Evolutionary conservation across 2,329 filamentous ascomycete species (phyloP).

Genomic region (Aspergillus ustus): DNA sequence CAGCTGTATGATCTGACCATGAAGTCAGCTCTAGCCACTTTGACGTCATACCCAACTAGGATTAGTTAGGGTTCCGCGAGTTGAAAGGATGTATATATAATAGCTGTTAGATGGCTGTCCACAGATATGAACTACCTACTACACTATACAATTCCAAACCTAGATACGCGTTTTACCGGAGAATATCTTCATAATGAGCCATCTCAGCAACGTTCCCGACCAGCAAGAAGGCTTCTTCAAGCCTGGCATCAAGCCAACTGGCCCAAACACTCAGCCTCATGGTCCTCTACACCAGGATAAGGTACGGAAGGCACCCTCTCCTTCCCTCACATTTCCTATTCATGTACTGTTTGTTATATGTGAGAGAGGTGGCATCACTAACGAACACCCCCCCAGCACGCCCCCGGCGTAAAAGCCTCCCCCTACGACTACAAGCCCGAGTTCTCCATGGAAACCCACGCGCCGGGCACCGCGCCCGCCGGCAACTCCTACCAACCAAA

Average conservation of each 20-base stretch:
- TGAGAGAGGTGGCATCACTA: background rate
- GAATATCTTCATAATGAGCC: background rate
- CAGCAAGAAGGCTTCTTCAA: conserved; percentile 12
- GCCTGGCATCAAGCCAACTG: conserved; percentile 4
- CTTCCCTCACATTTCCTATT: background rate
- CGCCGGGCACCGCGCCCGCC: conserved; percentile 66
- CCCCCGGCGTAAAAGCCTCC: conserved; percentile 64
- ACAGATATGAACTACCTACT: background rate
- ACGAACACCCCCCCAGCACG: conserved; percentile 59
- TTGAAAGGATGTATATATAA: background rate
- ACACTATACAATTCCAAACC: background rate
- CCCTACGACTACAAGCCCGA: conserved; percentile 62
- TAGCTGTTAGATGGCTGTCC: background rate
- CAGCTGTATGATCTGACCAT: conserved; percentile 13
- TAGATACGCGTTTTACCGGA: background rate
- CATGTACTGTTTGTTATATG: too few species aligned
- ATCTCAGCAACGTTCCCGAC: conserved; percentile 6
- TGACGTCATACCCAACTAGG: conserved; percentile 16
- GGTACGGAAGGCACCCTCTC: conserved; percentile 7
- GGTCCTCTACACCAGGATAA: conserved; percentile 1
- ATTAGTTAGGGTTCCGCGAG: background rate
- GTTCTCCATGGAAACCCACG: conserved; percentile 65
- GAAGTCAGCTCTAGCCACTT: conserved; percentile 14
- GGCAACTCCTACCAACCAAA: conserved; percentile 55
- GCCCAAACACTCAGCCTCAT: conserved; percentile 5